A percentile compares a stretch with the other conserved stretches of the same genome.
Conservation (phyloP, 257 asterid species). For the Solanum bulbocastanum region DNA sequence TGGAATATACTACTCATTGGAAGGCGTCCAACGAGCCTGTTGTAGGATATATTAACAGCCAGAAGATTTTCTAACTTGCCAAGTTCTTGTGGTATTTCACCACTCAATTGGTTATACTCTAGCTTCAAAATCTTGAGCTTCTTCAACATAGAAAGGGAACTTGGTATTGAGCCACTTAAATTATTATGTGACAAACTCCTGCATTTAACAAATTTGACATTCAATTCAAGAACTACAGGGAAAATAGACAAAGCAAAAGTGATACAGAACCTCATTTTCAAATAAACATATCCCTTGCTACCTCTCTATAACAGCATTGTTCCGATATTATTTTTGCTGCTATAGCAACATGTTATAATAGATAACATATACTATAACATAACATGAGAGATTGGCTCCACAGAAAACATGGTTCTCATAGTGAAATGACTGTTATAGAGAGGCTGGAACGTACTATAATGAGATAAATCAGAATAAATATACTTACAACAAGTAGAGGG, state of each 20-base stretch:
- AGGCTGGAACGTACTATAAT: background rate
- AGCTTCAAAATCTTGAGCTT: slow-evolving; percentile 79
- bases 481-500: slow-evolving; percentile 79
- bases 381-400: background rate
- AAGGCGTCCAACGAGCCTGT: slow-evolving; percentile 72
- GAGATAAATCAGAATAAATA: background rate
- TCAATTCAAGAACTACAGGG: background rate
- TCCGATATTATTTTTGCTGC: background rate
- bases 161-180: slow-evolving; percentile 62
- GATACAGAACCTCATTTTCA: background rate
- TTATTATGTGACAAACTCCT: slow-evolving; percentile 90
- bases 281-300: background rate
- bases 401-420: background rate
- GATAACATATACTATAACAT: background rate
- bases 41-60: slow-evolving; percentile 69
- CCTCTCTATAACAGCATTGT: background rate
- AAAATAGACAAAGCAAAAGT: background rate
- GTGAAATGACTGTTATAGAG: background rate
- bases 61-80: slow-evolving; percentile 69
- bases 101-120: slow-evolving; percentile 68
- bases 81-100: slow-evolving; percentile 82
- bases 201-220: slow-evolving; percentile 3
- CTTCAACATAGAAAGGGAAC: slow-evolving; percentile 51
- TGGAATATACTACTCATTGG: slow-evolving; percentile 64
- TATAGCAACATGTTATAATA: background rate